phyloP scores from a whole-genome alignment of 306 rosid species.

The Corylus heterophylla region DNA sequence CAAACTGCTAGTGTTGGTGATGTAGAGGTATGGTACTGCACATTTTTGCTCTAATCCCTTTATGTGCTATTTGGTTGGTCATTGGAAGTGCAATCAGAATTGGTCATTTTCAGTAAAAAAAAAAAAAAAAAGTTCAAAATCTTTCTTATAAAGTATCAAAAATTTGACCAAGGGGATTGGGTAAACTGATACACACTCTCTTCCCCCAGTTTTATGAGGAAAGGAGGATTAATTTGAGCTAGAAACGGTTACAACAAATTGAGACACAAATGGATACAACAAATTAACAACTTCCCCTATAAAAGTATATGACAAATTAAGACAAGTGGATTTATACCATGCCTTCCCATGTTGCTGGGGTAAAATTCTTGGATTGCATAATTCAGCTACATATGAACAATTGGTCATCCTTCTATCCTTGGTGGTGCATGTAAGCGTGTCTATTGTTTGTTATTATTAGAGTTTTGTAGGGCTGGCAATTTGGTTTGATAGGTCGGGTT shows the following conservation, averaged over 20 bases:
- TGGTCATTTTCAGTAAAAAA: background rate
- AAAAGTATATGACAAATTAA: background rate
- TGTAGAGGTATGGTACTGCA: constrained; percentile 56
- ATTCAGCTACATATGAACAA: too few species aligned
- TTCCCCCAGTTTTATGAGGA: background rate
- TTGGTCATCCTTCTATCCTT: too few species aligned
- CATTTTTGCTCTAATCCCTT: constrained; percentile 12
- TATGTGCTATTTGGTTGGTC: constrained; percentile 10
- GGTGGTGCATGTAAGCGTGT: too few species aligned
- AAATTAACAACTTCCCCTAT: background rate
- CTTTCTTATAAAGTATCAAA: background rate
- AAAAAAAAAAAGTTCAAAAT: background rate
- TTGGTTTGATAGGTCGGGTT: too few species aligned
- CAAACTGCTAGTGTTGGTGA: constrained; percentile 97
- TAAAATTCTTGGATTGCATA: too few species aligned
- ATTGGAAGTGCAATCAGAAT: background rate
- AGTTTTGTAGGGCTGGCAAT: too few species aligned
- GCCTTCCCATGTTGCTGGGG: too few species aligned
- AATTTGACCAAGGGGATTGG: background rate
- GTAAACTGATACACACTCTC: background rate
- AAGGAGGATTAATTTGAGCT: background rate
- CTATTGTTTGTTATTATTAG: too few species aligned
- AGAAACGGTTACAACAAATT: background rate
- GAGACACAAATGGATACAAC: background rate
- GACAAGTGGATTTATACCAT: too few species aligned